Evolutionary conservation across 192 early-diverging fungal genomes (phyloP), one percentile per base, ranked within the genome.

Genomic region (Podila minutissima): DNA sequence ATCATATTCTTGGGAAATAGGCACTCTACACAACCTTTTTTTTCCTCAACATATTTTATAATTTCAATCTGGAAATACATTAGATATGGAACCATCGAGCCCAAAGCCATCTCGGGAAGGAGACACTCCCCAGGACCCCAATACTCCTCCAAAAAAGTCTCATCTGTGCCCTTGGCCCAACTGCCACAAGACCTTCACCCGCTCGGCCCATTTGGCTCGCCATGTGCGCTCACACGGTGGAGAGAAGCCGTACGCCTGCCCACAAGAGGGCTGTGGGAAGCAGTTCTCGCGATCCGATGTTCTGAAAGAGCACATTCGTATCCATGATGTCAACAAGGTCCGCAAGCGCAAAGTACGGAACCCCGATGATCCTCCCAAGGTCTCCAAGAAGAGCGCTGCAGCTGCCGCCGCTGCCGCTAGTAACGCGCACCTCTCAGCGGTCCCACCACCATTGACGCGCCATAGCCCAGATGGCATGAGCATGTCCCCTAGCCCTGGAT

Each of bases 201-300:
- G 74, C n/a, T 75, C 82, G 5, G 82, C 74, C 20, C 74, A 97
- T 78, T 86, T 95, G 49, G 95, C 95, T 72, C 92, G 96, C 46
- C 93, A 94, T 72, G 85, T 89, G 70, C 90, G 91, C 57, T 75
- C 93, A 19, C 94, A 95, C 62, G 89, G 90, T n/a, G 92, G 92
- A n/a, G 85, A 91, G 59, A 91, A 91, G 82, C 94, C 94, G 19
- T 92, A 89, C 74, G 87, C 83, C 22, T 95, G 94, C 64, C 66
- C 71, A 4, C 77, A 81, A 4, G 84, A 85, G 11, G 75, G 88
- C 35, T 95, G 94, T 69, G 86, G 86, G 9, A 91, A 92, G 13
- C 75, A 84, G 29, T 95, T 95, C 84, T 92, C 93, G 17, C 90
- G 94, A 0, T 86, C 92, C 57, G 94, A 95, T 74, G 93, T 93